Conservation (phyloP, 2,329 filamentous ascomycete species). For the Aureobasidium sp. region DNA sequence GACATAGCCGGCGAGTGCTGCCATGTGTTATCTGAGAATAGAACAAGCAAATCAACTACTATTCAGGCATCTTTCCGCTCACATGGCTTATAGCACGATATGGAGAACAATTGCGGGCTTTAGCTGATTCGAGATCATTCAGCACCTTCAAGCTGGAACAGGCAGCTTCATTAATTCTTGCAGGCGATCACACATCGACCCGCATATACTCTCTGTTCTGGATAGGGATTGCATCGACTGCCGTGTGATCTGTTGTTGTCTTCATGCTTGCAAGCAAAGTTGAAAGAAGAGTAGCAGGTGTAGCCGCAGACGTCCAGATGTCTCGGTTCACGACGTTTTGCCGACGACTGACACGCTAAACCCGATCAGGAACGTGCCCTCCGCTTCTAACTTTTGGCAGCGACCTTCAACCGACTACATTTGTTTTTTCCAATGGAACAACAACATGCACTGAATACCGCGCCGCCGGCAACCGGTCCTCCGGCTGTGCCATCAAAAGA, state of each 20-base stretch:
- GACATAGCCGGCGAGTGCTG: too few relatives aligned
- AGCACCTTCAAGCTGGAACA: too few relatives aligned
- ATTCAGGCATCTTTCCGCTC: too few relatives aligned
- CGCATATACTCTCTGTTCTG: too few relatives aligned
- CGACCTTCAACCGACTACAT: background rate
- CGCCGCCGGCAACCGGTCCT: conserved; percentile 21
- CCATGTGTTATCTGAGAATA: too few relatives aligned
- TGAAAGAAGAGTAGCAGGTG: background rate
- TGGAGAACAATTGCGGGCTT: background rate
- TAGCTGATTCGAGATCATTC: background rate
- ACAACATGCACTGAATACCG: conserved; percentile 25
- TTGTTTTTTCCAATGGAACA: conserved; percentile 27
- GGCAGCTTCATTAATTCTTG: too few relatives aligned
- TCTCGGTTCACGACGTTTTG: background rate
- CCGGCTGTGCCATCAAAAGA: conserved; percentile 18
- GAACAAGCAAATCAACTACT: too few relatives aligned
- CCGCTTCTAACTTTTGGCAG: conserved; percentile 2
- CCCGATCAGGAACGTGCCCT: background rate
- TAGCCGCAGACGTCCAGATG: background rate
- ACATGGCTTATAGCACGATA: background rate
- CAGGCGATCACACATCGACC: too few relatives aligned
- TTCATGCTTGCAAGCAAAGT: background rate
- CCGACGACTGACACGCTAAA: background rate
- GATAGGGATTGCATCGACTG: too few relatives aligned
- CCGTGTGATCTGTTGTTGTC: background rate